A percentile compares a stretch with the other conserved stretches of the same genome.
Evolutionary conservation across 2,329 filamentous ascomycete genomes (phyloP).

Genomic region (Beauveria scarabaeidicola): DNA sequence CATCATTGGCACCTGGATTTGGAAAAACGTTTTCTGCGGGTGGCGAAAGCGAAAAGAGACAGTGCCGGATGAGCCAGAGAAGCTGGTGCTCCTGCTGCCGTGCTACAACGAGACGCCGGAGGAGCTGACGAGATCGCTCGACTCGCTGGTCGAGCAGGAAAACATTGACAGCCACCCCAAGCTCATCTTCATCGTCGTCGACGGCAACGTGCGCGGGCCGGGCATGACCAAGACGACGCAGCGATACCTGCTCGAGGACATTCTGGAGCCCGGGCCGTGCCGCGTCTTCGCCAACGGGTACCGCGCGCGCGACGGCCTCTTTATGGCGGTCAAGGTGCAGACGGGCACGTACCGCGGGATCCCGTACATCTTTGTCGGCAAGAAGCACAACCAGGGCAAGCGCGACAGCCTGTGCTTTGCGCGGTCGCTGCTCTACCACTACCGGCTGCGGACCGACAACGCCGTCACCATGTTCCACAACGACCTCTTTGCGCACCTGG

Average conservation of each 20-base stretch:
- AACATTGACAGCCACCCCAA: conserved; percentile 32
- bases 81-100: conserved; percentile 36
- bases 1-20: conserved; percentile 25
- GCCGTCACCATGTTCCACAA: conserved; percentile 38
- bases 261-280: conserved; percentile 28
- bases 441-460: conserved; percentile 32
- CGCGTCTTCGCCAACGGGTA: conserved; percentile 34
- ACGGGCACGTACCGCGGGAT: conserved; percentile 36
- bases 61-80: conserved; percentile 31
- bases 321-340: conserved; percentile 37
- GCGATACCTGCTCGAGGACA: conserved; percentile 38
- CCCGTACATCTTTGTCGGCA: conserved; percentile 39
- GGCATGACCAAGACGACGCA: conserved; percentile 41
- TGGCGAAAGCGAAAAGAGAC: conserved; percentile 24
- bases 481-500: conserved; percentile 33
- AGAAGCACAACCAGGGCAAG: conserved; percentile 41
- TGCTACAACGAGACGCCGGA: conserved; percentile 42
- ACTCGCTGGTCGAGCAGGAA: conserved; percentile 36
- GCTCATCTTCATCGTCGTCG: conserved; percentile 39
- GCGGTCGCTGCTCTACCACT: conserved; percentile 40
- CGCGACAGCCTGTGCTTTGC: conserved; percentile 41
- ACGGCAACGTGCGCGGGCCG: conserved; percentile 37
- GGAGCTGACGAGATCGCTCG: conserved; percentile 35
- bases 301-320: conserved; percentile 35
- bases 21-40: conserved; percentile 23